Conservation (phyloP, 1,284 basidiomycete genomes). For the Rhodotorula glutinis region DNA sequence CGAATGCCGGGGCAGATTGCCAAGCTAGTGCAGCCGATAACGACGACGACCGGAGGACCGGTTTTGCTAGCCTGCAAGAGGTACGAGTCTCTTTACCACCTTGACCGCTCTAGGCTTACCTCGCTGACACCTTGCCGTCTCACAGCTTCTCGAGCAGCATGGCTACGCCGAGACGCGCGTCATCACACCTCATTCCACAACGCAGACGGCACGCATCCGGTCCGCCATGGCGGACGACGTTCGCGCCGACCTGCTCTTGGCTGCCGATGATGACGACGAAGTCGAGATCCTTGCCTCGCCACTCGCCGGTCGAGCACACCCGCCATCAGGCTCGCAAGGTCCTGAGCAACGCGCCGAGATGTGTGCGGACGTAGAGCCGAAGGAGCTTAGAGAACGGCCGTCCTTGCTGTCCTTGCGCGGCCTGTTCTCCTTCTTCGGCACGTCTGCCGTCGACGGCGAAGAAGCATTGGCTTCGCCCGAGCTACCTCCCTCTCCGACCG, state of each 20-base stretch:
- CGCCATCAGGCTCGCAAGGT: neutral
- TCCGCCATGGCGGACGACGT: neutral
- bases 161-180: slow-evolving; percentile 25
- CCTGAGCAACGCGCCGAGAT: neutral
- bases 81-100: neutral
- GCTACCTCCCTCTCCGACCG: neutral
- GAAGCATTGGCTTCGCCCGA: neutral
- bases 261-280: neutral
- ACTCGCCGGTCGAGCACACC: neutral
- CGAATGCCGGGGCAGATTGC: no score
- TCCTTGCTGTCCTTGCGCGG: slow-evolving; percentile 22
- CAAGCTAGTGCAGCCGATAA: no score
- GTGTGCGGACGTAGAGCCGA: neutral
- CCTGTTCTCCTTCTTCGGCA: slow-evolving; percentile 13
- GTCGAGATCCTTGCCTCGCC: slow-evolving; percentile 1
- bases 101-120: no score
- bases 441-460: neutral
- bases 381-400: slow-evolving; percentile 7
- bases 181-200: slow-evolving; percentile 14
- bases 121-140: neutral
- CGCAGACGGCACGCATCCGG: neutral
- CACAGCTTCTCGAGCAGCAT: slow-evolving; percentile 9
- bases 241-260: neutral
- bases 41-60: neutral
- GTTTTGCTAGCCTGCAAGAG: slow-evolving; percentile 17